These are phyloP conservation scores for Leishmania lainsoni DNA, from an alignment of 208 protist species.

Conservation along the genomic window DNA sequence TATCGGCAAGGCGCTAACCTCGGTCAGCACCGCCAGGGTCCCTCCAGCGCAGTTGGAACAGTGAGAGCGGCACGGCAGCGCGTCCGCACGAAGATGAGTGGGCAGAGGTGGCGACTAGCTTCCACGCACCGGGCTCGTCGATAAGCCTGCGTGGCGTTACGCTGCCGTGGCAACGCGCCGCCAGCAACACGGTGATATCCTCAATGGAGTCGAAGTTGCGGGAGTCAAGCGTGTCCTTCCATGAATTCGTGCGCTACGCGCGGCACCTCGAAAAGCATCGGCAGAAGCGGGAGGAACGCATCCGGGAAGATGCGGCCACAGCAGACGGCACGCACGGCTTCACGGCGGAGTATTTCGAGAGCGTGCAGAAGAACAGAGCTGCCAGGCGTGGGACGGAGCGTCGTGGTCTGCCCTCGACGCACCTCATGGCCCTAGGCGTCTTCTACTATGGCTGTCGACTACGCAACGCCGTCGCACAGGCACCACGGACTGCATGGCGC, in stretches of 20 bases:
- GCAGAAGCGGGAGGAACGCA: conserved; percentile 31
- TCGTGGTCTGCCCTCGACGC: conserved; percentile 1
- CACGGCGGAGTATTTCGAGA: conserved; percentile 67
- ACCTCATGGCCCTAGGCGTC: conserved; percentile 18
- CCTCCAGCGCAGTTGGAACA: neutral
- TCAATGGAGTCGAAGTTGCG: conserved; percentile 34
- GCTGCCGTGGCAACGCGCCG: conserved; percentile 73
- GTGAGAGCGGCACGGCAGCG: neutral
- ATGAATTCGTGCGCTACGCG: conserved; percentile 43
- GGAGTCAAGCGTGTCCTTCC: conserved; percentile 29
- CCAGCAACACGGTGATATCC: conserved; percentile 24
- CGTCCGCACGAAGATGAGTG: conserved; percentile 15
- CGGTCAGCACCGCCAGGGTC: neutral
- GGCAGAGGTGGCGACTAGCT: conserved; percentile 46
- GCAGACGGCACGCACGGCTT: conserved; percentile 75
- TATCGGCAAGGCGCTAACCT: conserved; percentile 1
- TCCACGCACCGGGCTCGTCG: conserved; percentile 57
- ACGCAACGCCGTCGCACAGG: conserved; percentile 1
- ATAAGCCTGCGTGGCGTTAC: conserved; percentile 63
- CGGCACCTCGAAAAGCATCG: conserved; percentile 41
- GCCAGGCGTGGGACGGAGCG: conserved; percentile 5
- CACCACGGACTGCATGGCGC: conserved; percentile 32
- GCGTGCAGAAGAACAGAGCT: conserved; percentile 22
- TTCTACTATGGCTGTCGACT: conserved; percentile 35
- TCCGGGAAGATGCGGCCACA: conserved; percentile 30